Percentiles rank a stretch among this genome's conserved stretches.
Evolutionary conservation across 129 eudicot genomes (phyloP).

Genomic region (Smallanthus sonchifolius): DNA sequence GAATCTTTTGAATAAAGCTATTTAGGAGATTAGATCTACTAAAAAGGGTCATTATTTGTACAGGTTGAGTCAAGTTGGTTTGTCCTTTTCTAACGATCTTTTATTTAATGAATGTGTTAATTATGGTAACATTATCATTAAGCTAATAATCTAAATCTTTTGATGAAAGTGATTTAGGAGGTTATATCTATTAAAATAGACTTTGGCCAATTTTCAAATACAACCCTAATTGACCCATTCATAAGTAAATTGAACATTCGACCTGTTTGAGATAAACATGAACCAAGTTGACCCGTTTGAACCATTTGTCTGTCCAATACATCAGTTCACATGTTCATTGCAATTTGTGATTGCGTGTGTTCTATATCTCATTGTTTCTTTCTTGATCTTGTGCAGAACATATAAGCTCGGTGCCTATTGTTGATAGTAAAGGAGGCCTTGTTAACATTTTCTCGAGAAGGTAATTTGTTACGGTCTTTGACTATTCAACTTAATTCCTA

Average conservation of each 20-base stretch:
- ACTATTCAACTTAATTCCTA: background rate
- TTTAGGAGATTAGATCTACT: background rate
- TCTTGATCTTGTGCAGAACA: conserved; percentile 31
- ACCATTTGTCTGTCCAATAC: background rate
- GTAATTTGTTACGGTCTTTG: conserved; percentile 25
- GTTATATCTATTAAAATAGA: background rate
- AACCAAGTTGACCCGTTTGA: background rate
- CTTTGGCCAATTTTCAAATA: background rate
- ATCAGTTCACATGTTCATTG: background rate
- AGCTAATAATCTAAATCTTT: background rate
- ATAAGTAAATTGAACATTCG: background rate
- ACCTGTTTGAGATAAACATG: background rate
- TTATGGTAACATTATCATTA: background rate
- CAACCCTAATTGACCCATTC: background rate
- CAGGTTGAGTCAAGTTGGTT: background rate
- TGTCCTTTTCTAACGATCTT: background rate
- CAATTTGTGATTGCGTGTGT: background rate
- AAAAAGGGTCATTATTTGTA: background rate
- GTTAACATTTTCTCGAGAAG: conserved; percentile 49
- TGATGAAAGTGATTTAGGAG: background rate
- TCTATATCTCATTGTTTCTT: background rate
- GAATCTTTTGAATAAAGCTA: background rate
- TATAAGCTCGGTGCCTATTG: conserved; percentile 55
- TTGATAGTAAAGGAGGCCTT: conserved; percentile 43
- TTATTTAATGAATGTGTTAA: background rate